Percentiles rank a stretch among this genome's conserved stretches.
Evolutionary conservation across 2,329 filamentous ascomycete species (phyloP).

Genomic region (Cytospora paraplurivora): DNA sequence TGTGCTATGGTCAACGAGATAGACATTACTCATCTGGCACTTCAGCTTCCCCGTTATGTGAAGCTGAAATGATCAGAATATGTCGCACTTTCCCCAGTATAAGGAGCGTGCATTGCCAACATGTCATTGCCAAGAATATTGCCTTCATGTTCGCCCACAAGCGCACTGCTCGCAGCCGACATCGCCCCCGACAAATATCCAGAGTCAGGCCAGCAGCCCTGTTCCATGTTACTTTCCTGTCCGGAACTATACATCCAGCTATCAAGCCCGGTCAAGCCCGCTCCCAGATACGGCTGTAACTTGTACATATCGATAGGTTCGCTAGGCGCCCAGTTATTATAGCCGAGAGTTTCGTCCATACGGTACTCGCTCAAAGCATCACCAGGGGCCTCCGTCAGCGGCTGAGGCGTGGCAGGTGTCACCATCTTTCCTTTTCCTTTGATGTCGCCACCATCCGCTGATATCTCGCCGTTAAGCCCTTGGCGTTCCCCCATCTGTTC

Average conservation of each 20-base stretch:
- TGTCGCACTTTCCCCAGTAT: conserved; percentile 1
- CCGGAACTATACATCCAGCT: conserved; percentile 4
- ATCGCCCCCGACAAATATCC: conserved; percentile 8
- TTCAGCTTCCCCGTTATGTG: background rate
- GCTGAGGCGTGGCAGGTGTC: conserved; percentile 1
- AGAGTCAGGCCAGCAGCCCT: conserved; percentile 14
- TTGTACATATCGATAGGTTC: conserved; percentile 9
- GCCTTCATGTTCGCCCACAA: background rate
- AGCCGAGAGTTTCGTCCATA: background rate
- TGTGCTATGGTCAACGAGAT: background rate
- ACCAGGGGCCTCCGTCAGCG: background rate
- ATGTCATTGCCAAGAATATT: conserved; percentile 6
- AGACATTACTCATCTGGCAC: background rate
- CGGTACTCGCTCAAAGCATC: background rate
- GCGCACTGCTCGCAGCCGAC: conserved; percentile 7
- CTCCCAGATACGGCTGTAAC: conserved; percentile 2
- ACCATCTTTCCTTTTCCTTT: conserved; percentile 6
- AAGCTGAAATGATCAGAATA: conserved; percentile 8
- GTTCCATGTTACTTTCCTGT: background rate
- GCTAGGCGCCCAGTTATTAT: background rate
- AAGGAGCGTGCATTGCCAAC: conserved; percentile 1
- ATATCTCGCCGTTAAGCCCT: too few species aligned
- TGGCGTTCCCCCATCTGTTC: background rate
- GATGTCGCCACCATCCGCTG: background rate
- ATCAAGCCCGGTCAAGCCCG: conserved; percentile 1